A percentile compares a stretch with the other conserved stretches of the same genome.
Evolutionary conservation across 257 asterid genomes (phyloP).

Genomic region (Solanum acaule): DNA sequence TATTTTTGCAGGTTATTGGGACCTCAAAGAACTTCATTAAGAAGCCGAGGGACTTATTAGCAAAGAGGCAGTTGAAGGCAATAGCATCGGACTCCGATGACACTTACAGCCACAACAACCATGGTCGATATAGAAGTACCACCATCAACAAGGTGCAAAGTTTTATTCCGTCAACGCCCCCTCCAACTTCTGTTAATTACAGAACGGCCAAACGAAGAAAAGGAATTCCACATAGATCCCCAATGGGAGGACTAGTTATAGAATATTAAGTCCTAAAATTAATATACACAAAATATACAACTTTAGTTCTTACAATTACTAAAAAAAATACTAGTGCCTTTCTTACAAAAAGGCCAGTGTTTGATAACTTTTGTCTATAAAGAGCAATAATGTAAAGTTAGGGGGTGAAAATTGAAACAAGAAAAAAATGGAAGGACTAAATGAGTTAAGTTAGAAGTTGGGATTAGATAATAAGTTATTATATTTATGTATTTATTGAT

Average conservation of each 20-base stretch:
- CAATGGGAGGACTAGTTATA: slow-evolving; percentile 20
- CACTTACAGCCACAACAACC: slow-evolving; percentile 1
- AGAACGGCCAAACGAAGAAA: slow-evolving; percentile 19
- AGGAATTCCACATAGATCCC: slow-evolving; percentile 29
- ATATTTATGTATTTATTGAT: neutral
- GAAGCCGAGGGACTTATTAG: neutral
- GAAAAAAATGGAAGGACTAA: neutral
- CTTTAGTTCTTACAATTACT: neutral
- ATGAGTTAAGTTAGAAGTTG: neutral
- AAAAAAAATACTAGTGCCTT: neutral
- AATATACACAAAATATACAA: neutral
- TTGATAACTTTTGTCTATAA: neutral
- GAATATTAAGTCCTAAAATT: slow-evolving; percentile 4
- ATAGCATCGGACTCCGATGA: slow-evolving; percentile 21
- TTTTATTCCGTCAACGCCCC: slow-evolving; percentile 25
- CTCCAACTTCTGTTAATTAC: slow-evolving; percentile 18
- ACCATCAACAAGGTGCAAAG: slow-evolving; percentile 5
- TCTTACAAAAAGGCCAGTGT: slow-evolving; percentile 2
- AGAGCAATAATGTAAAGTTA: neutral
- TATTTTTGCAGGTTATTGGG: slow-evolving; percentile 31
- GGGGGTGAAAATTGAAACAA: neutral
- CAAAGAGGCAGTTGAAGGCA: neutral
- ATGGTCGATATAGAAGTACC: neutral
- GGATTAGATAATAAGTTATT: neutral
- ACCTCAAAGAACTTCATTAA: slow-evolving; percentile 25